These are phyloP conservation scores for Misopates orontium DNA, from an alignment of 257 asterid species.

Conservation along the genomic window DNA sequence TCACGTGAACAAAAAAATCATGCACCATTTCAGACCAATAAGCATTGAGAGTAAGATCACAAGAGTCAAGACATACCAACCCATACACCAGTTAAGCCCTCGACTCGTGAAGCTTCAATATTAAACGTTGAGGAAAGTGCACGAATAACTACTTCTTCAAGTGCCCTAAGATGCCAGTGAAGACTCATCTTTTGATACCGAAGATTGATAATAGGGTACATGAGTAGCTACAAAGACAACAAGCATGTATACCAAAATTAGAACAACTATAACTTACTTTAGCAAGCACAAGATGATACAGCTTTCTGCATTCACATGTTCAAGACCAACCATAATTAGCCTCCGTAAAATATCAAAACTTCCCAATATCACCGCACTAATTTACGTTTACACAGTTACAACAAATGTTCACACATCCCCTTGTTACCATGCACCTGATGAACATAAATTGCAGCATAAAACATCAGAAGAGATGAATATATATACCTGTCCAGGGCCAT, in stretches of 20 bases:
- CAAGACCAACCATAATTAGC: no score
- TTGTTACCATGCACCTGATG: no score
- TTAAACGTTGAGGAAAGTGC: conserved; percentile 68
- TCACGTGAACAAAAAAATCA: background rate
- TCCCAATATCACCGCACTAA: no score
- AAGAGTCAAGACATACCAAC: conserved; percentile 75
- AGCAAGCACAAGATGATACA: no score
- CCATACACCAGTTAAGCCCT: conserved; percentile 97
- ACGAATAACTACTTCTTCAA: conserved; percentile 90
- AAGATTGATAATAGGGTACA: conserved; percentile 94
- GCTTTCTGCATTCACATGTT: background rate
- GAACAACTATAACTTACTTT: background rate
- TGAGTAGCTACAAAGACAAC: conserved; percentile 66
- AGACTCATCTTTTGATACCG: conserved; percentile 78
- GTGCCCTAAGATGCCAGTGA: conserved; percentile 92
- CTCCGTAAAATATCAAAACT: background rate
- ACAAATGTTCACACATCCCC: no score
- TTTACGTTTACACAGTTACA: no score
- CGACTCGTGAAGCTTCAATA: conserved; percentile 67
- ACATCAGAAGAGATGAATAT: background rate
- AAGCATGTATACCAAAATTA: conserved; percentile 16
- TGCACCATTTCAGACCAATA: background rate
- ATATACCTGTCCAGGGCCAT: conserved; percentile 95
- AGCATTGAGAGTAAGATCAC: conserved; percentile 2
- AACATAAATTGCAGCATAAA: background rate